These are phyloP conservation scores for Fusarium oligoseptatum DNA, from an alignment of 2,329 filamentous ascomycete species.

Conservation along the genomic window DNA sequence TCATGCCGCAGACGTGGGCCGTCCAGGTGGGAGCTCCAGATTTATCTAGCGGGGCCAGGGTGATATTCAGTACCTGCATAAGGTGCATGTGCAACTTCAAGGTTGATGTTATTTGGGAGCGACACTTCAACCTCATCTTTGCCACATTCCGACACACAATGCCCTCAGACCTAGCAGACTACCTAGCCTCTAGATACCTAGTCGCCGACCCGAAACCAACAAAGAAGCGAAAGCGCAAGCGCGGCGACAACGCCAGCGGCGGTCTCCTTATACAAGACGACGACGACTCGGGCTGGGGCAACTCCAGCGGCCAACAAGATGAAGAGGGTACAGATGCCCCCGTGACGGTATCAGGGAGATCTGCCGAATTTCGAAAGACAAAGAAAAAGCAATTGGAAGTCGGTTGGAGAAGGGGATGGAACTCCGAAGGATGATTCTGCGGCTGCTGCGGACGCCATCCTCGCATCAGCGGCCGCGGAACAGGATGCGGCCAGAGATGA, in stretches of 20 bases:
- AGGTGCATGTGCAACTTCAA: constrained; percentile 26
- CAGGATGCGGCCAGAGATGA: constrained; percentile 63
- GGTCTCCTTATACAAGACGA: constrained; percentile 76
- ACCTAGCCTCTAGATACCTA: constrained; percentile 93
- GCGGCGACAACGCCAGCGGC: constrained; percentile 59
- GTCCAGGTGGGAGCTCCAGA: constrained; percentile 10
- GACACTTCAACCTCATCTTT: constrained; percentile 4
- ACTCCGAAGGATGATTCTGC: constrained; percentile 60
- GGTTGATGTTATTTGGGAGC: not conserved
- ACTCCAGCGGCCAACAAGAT: constrained; percentile 53
- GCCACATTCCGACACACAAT: constrained; percentile 50
- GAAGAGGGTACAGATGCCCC: constrained; percentile 68
- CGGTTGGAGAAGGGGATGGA: constrained; percentile 63
- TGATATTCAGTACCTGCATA: constrained; percentile 45
- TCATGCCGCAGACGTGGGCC: constrained; percentile 20
- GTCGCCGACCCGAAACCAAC: constrained; percentile 67
- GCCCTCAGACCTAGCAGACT: constrained; percentile 78
- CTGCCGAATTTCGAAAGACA: constrained; percentile 76
- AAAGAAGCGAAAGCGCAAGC: constrained; percentile 76
- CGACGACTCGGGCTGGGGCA: constrained; percentile 68
- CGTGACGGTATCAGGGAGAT: constrained; percentile 63
- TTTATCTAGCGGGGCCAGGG: constrained; percentile 26
- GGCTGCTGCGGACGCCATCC: constrained; percentile 80
- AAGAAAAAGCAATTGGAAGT: constrained; percentile 89
- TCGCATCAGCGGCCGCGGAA: constrained; percentile 79